phyloP scores from a whole-genome alignment of 1,284 basidiomycete genomes.

The Ceratobasidium sp. region DNA sequence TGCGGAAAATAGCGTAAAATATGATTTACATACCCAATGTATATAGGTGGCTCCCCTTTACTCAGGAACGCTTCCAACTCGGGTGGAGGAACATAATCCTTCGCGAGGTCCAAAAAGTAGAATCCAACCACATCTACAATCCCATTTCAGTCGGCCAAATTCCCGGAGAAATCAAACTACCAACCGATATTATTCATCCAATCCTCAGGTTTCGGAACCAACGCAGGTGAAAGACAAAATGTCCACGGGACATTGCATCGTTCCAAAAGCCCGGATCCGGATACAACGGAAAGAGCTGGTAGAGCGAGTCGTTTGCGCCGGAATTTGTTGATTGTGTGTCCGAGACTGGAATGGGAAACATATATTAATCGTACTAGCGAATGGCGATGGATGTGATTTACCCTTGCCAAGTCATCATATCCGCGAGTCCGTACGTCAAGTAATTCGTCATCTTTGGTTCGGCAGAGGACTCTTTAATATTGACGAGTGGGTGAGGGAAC shows the following conservation, averaged over 20 bases:
- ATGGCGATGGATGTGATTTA: slow-evolving; percentile 51
- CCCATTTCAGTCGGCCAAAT: background rate
- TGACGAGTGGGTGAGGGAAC: slow-evolving; percentile 76
- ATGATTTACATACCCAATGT: slow-evolving; percentile 67
- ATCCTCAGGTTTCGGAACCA: slow-evolving; percentile 75
- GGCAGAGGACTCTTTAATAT: slow-evolving; percentile 67
- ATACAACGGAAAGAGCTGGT: slow-evolving; percentile 62
- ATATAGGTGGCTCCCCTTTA: slow-evolving; percentile 68
- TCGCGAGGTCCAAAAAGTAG: slow-evolving; percentile 70
- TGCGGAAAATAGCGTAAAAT: background rate
- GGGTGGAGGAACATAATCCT: slow-evolving; percentile 63
- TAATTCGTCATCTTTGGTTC: slow-evolving; percentile 68
- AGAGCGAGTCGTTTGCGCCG: slow-evolving; percentile 67
- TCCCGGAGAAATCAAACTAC: slow-evolving; percentile 48
- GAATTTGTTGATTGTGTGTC: slow-evolving; percentile 73
- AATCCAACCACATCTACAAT: slow-evolving; percentile 71
- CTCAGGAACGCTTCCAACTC: slow-evolving; percentile 66
- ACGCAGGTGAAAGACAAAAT: slow-evolving; percentile 75
- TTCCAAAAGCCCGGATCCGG: slow-evolving; percentile 70
- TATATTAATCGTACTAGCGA: slow-evolving; percentile 8
- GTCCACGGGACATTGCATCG: slow-evolving; percentile 75
- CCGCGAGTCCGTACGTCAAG: slow-evolving; percentile 69
- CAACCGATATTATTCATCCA: slow-evolving; percentile 73
- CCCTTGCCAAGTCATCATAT: slow-evolving; percentile 73
- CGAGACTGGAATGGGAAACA: slow-evolving; percentile 59